These are phyloP conservation scores for Podaxis sp. DNA, from an alignment of 768 basidiomycete genomes.

Conservation along the genomic window DNA sequence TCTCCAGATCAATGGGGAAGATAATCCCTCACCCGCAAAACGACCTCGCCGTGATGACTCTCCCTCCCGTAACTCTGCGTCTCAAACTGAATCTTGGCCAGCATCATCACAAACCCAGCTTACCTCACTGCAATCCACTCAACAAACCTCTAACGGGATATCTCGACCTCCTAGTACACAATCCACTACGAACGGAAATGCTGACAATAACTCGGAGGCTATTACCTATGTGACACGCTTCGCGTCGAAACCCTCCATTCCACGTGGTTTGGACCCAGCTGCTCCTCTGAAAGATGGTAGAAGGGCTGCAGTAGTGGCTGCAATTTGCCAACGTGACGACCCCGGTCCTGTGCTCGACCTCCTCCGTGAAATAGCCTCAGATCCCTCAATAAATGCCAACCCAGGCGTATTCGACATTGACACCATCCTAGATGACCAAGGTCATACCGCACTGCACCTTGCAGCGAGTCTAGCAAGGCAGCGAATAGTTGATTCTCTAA, in stretches of 20 bases:
- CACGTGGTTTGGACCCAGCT: constrained; percentile 51
- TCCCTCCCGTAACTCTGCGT: constrained; percentile 29
- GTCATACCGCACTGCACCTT: constrained; percentile 92
- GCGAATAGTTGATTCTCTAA: constrained; percentile 64
- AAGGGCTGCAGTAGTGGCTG: constrained; percentile 59
- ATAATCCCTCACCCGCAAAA: constrained; percentile 70
- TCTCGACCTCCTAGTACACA: constrained; percentile 47
- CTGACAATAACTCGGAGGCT: constrained; percentile 34
- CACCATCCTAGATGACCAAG: constrained; percentile 88
- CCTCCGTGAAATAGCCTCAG: constrained; percentile 60
- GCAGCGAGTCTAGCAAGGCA: constrained; percentile 83
- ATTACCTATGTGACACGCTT: constrained; percentile 55
- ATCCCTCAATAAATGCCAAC: constrained; percentile 31
- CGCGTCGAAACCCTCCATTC: constrained; percentile 60
- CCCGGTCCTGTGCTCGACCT: constrained; percentile 58
- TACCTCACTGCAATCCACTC: constrained; percentile 23
- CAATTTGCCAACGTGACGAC: constrained; percentile 71
- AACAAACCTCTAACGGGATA: constrained; percentile 39
- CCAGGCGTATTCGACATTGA: constrained; percentile 60
- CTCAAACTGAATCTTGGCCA: constrained; percentile 34
- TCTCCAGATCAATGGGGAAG: constrained; percentile 52
- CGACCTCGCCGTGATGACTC: constrained; percentile 59
- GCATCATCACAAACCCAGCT: constrained; percentile 30
- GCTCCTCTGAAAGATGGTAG: constrained; percentile 54
- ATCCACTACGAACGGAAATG: constrained; percentile 42